phyloP scores from a whole-genome alignment of 805 yeast genomes.

The Ogataea chonburiensis region DNA sequence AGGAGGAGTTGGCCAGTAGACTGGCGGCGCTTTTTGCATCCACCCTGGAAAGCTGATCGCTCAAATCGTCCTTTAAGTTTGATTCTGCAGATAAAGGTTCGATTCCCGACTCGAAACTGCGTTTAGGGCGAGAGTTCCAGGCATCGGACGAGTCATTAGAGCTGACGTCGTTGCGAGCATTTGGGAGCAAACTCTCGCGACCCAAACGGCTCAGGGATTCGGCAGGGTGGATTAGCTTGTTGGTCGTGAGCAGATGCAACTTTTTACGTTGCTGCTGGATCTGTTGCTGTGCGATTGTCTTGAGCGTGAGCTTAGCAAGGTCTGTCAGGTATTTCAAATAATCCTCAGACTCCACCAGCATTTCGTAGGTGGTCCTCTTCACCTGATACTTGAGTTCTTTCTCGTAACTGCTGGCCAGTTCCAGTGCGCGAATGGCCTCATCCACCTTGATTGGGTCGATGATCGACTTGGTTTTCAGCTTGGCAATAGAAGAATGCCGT shows the following conservation, averaged over 20 bases:
- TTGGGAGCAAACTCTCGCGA: constrained; percentile 56
- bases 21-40: constrained; percentile 86
- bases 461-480: constrained; percentile 66
- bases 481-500: constrained; percentile 69
- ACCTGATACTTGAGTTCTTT: constrained; percentile 75
- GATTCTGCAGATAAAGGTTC: constrained; percentile 14
- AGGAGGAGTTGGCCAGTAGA: constrained; percentile 73
- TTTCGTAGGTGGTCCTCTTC: constrained; percentile 79
- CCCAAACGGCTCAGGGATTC: constrained; percentile 70
- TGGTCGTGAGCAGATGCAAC: constrained; percentile 63
- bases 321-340: constrained; percentile 58
- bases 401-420: constrained; percentile 74
- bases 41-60: constrained; percentile 41
- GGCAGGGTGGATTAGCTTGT: constrained; percentile 39
- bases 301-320: constrained; percentile 48
- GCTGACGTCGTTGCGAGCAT: neutral
- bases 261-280: constrained; percentile 87
- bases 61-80: constrained; percentile 16
- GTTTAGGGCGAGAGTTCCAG: constrained; percentile 36
- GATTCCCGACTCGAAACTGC: constrained; percentile 20
- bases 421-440: constrained; percentile 79
- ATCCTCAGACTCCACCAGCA: constrained; percentile 69
- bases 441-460: constrained; percentile 88
- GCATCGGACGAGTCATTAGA: constrained; percentile 28
- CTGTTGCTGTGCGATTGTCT: constrained; percentile 60